A percentile compares a stretch with the other conserved stretches of the same genome.
Evolutionary conservation across 106 monocot genomes (phyloP).

Genomic region (Acorus calamus): DNA sequence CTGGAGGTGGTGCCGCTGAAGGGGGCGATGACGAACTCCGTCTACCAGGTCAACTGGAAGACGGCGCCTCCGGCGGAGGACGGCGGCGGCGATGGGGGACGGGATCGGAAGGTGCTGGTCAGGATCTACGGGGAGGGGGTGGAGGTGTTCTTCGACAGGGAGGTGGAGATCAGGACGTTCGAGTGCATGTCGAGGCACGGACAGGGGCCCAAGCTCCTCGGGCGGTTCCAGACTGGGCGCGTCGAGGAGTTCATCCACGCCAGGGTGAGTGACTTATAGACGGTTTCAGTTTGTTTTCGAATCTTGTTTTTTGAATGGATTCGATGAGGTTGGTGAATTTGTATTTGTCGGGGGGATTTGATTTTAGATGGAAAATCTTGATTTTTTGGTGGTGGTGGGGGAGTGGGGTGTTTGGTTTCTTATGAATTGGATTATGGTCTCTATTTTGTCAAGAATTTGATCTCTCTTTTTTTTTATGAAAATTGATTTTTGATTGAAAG

Average conservation of each 20-base stretch:
- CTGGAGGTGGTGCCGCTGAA: slow-evolving; percentile 62
- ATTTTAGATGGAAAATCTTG: too few relatives aligned
- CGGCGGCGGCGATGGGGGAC: slow-evolving; percentile 1
- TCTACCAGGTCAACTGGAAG: slow-evolving; percentile 67
- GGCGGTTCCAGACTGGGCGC: slow-evolving; percentile 71
- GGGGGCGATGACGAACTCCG: slow-evolving; percentile 86
- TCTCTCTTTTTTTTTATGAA: too few relatives aligned
- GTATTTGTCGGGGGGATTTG: too few relatives aligned
- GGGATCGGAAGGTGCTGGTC: slow-evolving; percentile 40
- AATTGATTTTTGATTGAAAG: too few relatives aligned
- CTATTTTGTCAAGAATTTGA: too few relatives aligned
- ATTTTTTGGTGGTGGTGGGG: too few relatives aligned
- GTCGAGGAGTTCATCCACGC: slow-evolving; percentile 98
- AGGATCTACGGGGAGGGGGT: slow-evolving; percentile 84
- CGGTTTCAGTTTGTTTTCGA: too few relatives aligned
- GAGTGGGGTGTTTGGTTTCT: too few relatives aligned
- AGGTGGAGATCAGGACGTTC: slow-evolving; percentile 63
- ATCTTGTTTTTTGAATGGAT: too few relatives aligned
- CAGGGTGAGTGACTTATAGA: slow-evolving; percentile 28
- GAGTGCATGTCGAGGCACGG: slow-evolving; percentile 76
- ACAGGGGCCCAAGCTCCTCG: slow-evolving; percentile 78
- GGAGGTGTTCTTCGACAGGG: slow-evolving; percentile 69
- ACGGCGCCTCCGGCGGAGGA: too few relatives aligned
- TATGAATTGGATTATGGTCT: too few relatives aligned
- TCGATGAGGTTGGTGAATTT: too few relatives aligned